Conservation (phyloP, 2,329 filamentous ascomycete genomes). For the Neonectria hederae region DNA sequence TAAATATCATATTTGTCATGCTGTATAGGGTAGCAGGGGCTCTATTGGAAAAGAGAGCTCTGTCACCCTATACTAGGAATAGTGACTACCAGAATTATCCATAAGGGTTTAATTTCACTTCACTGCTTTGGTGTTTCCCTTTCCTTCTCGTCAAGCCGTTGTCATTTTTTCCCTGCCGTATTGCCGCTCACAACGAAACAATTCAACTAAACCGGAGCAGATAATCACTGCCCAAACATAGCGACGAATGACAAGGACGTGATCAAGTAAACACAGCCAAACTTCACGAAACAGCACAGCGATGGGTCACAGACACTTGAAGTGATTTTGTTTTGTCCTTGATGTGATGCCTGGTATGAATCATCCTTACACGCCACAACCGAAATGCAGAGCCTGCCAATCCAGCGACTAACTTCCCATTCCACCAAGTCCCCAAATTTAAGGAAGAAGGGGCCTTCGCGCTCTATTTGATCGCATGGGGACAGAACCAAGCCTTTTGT, state of each 20-base stretch:
- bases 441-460: conserved; percentile 40
- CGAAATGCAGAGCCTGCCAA: conserved; percentile 63
- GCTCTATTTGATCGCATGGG: conserved; percentile 49
- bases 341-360: conserved; percentile 63
- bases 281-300: conserved; percentile 2
- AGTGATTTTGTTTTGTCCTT: conserved; percentile 54
- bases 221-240: background rate
- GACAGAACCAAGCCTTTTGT: conserved; percentile 46
- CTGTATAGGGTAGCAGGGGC: no score
- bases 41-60: no score
- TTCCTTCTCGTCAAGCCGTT: no score
- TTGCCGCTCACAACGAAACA: background rate
- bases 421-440: conserved; percentile 31
- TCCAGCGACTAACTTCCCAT: conserved; percentile 51
- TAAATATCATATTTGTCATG: no score
- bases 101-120: no score
- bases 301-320: conserved; percentile 34
- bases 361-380: conserved; percentile 63
- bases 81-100: no score
- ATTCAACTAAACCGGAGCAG: background rate
- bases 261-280: background rate
- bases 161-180: no score
- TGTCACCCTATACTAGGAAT: no score
- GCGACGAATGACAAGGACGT: background rate
- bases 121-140: no score